A percentile compares a stretch with the other conserved stretches of the same genome.
Evolutionary conservation across 2,329 filamentous ascomycete genomes (phyloP).

Genomic region (Cordyceps tenuipes): DNA sequence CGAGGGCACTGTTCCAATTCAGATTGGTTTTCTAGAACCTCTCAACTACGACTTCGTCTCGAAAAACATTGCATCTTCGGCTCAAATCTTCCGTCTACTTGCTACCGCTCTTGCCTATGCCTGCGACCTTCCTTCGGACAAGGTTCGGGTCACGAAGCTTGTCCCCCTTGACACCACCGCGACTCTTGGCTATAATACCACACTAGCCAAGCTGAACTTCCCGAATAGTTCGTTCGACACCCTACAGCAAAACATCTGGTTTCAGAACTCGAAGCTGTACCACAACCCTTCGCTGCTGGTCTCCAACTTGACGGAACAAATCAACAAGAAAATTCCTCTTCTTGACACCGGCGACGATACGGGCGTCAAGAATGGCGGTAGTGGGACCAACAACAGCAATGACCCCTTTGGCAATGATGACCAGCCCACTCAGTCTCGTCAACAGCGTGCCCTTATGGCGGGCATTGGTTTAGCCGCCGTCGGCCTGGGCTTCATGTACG

Average conservation of each 20-base stretch:
- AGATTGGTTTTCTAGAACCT: constrained; percentile 73
- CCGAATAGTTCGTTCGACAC: no score
- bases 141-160: constrained; percentile 62
- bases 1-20: constrained; percentile 61
- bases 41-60: constrained; percentile 83
- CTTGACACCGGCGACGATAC: constrained; percentile 32
- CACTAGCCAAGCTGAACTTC: constrained; percentile 60
- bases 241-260: constrained; percentile 63
- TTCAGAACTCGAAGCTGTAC: constrained; percentile 67
- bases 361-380: constrained; percentile 25
- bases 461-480: constrained; percentile 71
- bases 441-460: constrained; percentile 53
- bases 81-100: constrained; percentile 76
- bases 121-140: constrained; percentile 43
- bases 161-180: constrained; percentile 68
- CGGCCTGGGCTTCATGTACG: constrained; percentile 75
- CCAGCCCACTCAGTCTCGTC: constrained; percentile 39
- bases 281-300: constrained; percentile 58
- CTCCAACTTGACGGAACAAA: constrained; percentile 64
- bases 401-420: constrained; percentile 36
- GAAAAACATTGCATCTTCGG: constrained; percentile 59
- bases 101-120: constrained; percentile 63
- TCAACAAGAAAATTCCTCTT: constrained; percentile 66
- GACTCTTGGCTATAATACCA: constrained; percentile 70
- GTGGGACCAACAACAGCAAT: constrained; percentile 23